Conservation (phyloP, 2,329 filamentous ascomycete genomes). For the Exophiala sideris region DNA sequence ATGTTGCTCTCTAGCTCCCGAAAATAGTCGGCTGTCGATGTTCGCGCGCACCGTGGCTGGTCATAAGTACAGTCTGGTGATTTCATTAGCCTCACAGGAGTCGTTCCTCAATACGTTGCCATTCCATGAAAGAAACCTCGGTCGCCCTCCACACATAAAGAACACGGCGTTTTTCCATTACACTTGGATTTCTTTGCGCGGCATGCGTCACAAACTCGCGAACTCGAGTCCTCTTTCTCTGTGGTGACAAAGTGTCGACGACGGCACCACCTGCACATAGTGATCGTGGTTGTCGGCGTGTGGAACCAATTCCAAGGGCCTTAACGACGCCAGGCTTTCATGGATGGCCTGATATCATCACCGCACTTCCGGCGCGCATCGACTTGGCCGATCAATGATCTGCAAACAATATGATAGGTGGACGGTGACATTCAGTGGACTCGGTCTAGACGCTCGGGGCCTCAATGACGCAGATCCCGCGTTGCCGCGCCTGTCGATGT, state of each 20-base stretch:
- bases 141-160: background rate
- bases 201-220: background rate
- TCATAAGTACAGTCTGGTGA: background rate
- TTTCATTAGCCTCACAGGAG: background rate
- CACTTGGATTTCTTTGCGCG: background rate
- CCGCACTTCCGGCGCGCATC: too few species aligned
- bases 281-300: too few species aligned
- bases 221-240: background rate
- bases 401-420: too few species aligned
- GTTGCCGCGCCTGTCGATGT: too few species aligned
- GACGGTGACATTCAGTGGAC: too few species aligned
- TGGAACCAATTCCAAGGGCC: too few species aligned
- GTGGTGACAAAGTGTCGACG: background rate
- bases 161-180: background rate
- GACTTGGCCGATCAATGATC: too few species aligned
- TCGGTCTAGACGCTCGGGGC: too few species aligned
- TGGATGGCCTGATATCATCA: too few species aligned
- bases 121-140: background rate
- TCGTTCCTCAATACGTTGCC: background rate
- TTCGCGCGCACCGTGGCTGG: background rate
- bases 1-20: background rate
- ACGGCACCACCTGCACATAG: too few species aligned
- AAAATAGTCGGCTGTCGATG: background rate
- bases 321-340: too few species aligned
- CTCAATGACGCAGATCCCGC: too few species aligned